Evolutionary conservation across 768 basidiomycete genomes (phyloP).

Genomic region (Mycena chlorophos): DNA sequence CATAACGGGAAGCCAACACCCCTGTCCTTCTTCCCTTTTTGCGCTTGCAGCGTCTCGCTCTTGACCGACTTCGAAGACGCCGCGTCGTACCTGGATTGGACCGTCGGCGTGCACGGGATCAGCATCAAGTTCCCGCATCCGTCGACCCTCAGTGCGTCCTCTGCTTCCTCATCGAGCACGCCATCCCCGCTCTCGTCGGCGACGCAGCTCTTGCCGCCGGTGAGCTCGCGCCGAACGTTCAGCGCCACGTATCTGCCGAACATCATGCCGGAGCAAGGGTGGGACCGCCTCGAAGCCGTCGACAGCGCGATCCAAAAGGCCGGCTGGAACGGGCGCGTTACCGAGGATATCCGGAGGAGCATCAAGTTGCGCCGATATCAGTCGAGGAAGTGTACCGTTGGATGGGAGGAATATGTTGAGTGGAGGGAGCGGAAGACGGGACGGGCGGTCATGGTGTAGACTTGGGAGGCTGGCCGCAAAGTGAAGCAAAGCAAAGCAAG

Average conservation of each 20-base stretch:
- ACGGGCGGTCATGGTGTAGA: too few species aligned
- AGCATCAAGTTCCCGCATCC: conserved; percentile 86
- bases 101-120: conserved; percentile 89
- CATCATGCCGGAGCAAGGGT: conserved; percentile 89
- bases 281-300: conserved; percentile 87
- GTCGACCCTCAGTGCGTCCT: conserved; percentile 47
- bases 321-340: conserved; percentile 81
- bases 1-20: too few species aligned
- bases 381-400: conserved; percentile 64
- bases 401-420: conserved; percentile 73
- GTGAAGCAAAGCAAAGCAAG: too few species aligned
- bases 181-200: conserved; percentile 75
- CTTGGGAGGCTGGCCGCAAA: too few species aligned
- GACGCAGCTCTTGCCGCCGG: conserved; percentile 49
- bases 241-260: conserved; percentile 93
- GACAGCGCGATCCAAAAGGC: conserved; percentile 93
- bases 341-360: conserved; percentile 76
- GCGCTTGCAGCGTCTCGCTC: conserved; percentile 70
- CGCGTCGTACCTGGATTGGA: conserved; percentile 88
- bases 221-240: conserved; percentile 59
- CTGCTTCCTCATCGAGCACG: conserved; percentile 53
- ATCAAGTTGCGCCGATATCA: conserved; percentile 82
- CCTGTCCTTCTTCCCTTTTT: conserved; percentile 11
- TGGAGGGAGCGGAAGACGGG: conserved; percentile 63
- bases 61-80: conserved; percentile 92